These are phyloP conservation scores for Penicillium sp. DNA, from an alignment of 2,329 filamentous ascomycete genomes.

Conservation along the genomic window DNA sequence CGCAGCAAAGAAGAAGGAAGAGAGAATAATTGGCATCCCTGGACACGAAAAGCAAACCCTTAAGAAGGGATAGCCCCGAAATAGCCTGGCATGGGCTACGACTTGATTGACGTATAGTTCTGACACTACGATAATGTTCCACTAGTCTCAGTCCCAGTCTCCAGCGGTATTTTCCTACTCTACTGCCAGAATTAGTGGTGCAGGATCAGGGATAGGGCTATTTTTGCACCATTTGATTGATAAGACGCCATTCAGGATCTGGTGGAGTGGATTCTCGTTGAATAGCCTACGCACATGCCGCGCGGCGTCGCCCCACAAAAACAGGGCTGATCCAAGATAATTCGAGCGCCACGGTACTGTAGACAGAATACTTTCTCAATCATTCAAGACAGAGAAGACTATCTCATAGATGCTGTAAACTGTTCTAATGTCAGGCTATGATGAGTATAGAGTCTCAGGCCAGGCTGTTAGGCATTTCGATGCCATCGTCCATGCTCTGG, in stretches of 20 bases:
- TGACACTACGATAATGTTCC: not conserved
- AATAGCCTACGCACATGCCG: slow-evolving; percentile 16
- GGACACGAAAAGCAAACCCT: not conserved
- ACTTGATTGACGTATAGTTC: not conserved
- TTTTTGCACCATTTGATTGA: not conserved
- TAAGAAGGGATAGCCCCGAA: not conserved
- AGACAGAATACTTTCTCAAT: not conserved
- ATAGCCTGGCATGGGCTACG: not conserved
- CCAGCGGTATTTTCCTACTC: not conserved
- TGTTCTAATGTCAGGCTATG: no score
- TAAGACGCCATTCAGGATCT: not conserved
- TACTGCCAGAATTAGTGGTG: not conserved
- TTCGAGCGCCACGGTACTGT: not conserved
- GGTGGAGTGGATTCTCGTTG: slow-evolving; percentile 1
- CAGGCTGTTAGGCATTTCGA: not conserved
- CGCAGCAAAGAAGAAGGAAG: not conserved
- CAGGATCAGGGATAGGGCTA: not conserved
- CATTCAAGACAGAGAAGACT: not conserved
- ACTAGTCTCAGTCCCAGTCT: not conserved
- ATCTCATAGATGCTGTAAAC: no score
- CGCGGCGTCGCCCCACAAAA: slow-evolving; percentile 16
- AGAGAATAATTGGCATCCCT: not conserved
- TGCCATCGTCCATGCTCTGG: not conserved
- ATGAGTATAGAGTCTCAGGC: no score
- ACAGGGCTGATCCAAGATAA: slow-evolving; percentile 1